Percentiles rank a stretch among this genome's conserved stretches.
These are phyloP conservation scores for Zasmidium citrigriseum DNA, from an alignment of 2,329 filamentous ascomycete species.

Conservation along the genomic window DNA sequence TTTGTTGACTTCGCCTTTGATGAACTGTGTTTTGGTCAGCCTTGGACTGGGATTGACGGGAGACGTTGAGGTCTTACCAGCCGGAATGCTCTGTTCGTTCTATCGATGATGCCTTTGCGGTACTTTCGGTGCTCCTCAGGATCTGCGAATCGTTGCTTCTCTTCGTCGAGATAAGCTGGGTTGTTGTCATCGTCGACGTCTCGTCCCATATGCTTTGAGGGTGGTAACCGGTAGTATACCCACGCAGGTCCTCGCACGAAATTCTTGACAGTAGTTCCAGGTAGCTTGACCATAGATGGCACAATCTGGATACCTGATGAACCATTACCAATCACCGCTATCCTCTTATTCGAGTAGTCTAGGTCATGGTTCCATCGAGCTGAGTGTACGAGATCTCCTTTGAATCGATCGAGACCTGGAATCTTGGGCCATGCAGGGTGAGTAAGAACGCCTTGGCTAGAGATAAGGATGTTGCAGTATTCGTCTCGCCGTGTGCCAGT, in stretches of 20 bases:
- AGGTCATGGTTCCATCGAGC: conserved; percentile 36
- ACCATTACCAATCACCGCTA: conserved; percentile 44
- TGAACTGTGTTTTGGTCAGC: conserved; percentile 44
- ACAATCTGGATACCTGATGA: conserved; percentile 41
- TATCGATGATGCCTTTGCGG: conserved; percentile 48
- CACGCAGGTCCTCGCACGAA: conserved; percentile 66
- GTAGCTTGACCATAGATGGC: conserved; percentile 58
- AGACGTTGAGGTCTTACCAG: conserved; percentile 30
- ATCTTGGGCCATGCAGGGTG: conserved; percentile 12
- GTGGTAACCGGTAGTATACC: conserved; percentile 56
- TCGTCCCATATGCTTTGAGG: conserved; percentile 43
- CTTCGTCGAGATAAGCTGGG: conserved; percentile 38
- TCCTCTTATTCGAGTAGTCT: conserved; percentile 34
- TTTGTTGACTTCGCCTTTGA: conserved; percentile 27
- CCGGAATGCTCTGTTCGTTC: conserved; percentile 54
- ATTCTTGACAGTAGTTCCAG: conserved; percentile 43
- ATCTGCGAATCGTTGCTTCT: conserved; percentile 40
- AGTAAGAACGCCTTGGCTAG: conserved; percentile 10
- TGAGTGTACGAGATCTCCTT: conserved; percentile 40
- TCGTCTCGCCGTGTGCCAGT: conserved; percentile 1
- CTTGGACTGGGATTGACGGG: conserved; percentile 42
- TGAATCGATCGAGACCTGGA: conserved; percentile 41
- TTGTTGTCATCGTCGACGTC: conserved; percentile 45
- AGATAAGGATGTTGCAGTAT: conserved; percentile 14
- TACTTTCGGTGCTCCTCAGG: conserved; percentile 48